Conservation (phyloP, 2,329 filamentous ascomycete genomes). For the Penicillium sp. region DNA sequence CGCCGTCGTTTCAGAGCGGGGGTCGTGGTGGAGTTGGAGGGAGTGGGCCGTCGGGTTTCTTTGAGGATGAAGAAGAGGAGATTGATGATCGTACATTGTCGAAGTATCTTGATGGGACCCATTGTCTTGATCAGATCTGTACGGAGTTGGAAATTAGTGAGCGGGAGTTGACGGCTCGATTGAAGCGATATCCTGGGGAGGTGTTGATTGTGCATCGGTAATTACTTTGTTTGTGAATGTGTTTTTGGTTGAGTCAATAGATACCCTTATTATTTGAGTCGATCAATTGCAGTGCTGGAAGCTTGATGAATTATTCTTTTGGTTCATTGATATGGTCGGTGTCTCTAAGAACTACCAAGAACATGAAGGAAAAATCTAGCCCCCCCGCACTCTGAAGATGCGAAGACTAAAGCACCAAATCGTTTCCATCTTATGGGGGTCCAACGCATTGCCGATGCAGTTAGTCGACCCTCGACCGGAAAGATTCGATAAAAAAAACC, state of each 20-base stretch:
- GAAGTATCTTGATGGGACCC: slow-evolving; percentile 48
- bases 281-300: neutral
- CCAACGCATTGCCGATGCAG: neutral
- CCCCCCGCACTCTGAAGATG: neutral
- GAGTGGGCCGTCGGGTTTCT: slow-evolving; percentile 16
- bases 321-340: neutral
- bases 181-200: slow-evolving; percentile 45
- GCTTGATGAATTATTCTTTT: neutral
- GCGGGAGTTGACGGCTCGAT: slow-evolving; percentile 42
- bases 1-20: slow-evolving; percentile 29
- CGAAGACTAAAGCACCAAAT: neutral
- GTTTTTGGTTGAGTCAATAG: neutral
- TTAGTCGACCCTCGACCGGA: neutral
- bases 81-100: slow-evolving; percentile 39
- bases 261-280: neutral
- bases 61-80: slow-evolving; percentile 33
- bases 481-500: neutral
- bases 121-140: slow-evolving; percentile 52
- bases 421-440: neutral
- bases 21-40: slow-evolving; percentile 18
- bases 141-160: slow-evolving; percentile 51
- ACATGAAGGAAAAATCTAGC: neutral
- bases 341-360: neutral
- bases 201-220: slow-evolving; percentile 49
- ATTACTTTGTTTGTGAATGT: slow-evolving; percentile 6